Evolutionary conservation across 2,329 filamentous ascomycete genomes (phyloP), one percentile per base, ranked within the genome.

Genomic region (Alternaria conjuncta): DNA sequence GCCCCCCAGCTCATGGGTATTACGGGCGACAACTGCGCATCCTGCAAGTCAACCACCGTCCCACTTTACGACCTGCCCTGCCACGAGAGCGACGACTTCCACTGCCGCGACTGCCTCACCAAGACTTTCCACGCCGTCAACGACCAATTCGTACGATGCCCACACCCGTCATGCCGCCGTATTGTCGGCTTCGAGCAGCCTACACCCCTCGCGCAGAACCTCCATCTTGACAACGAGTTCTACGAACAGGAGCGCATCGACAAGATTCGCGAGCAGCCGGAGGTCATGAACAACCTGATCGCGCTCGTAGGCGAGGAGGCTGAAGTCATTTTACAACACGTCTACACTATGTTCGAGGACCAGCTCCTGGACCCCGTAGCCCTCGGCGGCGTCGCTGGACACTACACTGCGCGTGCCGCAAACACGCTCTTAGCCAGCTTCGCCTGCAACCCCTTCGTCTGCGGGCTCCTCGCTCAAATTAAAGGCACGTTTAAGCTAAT

Each of bases 61-160:
- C 57, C 55, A 10, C 44, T 60, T 0, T 68, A 66, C 21, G 23
- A 43, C 12, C 43, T 66, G 7, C 25, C 57, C 5, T 68, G 63
- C 18, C 65, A 68, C 28, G 15, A 59, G 5, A 57, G 56, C 26
- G 54, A 64, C 11, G 57, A 63, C 8, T 57, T 61, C 25, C 50
- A 68, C 44, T 68, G 65, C 51, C 55, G 63, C 50, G 49, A 63
- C 43, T 68, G 63, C 47, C 41, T 68, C 13, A 60, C 65, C 1
- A 59, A 64, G 21, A 54, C 25, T 0, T 67, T 55, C 53, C 45
- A 55, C 28, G 23, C 20, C 7, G n/a, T 49, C 25, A 25, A 21
- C 15, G 61, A 65, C 30, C 56, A 67, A 12, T 6, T 54, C 5
- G 28, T 67, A 32, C 59, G 61, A 18, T 67, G 65, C 44, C 65